Conservation (phyloP, 768 basidiomycete genomes). For the Piloderma croceum region DNA sequence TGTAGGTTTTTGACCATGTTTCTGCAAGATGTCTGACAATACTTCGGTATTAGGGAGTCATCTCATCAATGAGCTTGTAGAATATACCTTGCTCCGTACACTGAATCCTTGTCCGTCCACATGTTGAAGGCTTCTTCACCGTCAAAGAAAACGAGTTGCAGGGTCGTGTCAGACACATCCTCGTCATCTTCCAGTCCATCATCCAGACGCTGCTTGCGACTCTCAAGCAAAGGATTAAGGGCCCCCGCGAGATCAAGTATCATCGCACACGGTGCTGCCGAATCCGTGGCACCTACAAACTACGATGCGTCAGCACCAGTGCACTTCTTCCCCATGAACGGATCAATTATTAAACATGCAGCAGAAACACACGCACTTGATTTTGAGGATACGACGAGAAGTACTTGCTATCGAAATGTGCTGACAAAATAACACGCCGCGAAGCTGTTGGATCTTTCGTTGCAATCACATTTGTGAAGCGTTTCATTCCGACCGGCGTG, state of each 20-base stretch:
- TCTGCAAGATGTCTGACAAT: constrained; percentile 74
- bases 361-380: constrained; percentile 45
- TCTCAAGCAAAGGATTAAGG: constrained; percentile 65
- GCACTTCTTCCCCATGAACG: constrained; percentile 2
- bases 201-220: constrained; percentile 49
- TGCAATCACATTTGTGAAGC: constrained; percentile 88
- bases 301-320: constrained; percentile 27
- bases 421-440: constrained; percentile 78
- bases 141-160: constrained; percentile 94
- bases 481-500: constrained; percentile 77
- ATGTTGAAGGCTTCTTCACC: constrained; percentile 93
- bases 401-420: constrained; percentile 93
- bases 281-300: constrained; percentile 98
- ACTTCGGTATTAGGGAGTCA: constrained; percentile 1
- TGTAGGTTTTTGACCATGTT: constrained; percentile 71
- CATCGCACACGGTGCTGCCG: constrained; percentile 91
- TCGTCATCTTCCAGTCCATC: constrained; percentile 62
- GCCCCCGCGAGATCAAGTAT: constrained; percentile 89
- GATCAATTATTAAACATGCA: background rate
- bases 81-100: constrained; percentile 89
- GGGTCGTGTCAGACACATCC: constrained; percentile 73
- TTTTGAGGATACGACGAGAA: constrained; percentile 65
- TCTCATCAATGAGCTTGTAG: background rate
- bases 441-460: constrained; percentile 89
- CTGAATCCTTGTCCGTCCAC: constrained; percentile 87